Evolutionary conservation across 2,329 filamentous ascomycete species (phyloP), one percentile per base, ranked within the genome.

Genomic region (Ophiostoma pallidulum): DNA sequence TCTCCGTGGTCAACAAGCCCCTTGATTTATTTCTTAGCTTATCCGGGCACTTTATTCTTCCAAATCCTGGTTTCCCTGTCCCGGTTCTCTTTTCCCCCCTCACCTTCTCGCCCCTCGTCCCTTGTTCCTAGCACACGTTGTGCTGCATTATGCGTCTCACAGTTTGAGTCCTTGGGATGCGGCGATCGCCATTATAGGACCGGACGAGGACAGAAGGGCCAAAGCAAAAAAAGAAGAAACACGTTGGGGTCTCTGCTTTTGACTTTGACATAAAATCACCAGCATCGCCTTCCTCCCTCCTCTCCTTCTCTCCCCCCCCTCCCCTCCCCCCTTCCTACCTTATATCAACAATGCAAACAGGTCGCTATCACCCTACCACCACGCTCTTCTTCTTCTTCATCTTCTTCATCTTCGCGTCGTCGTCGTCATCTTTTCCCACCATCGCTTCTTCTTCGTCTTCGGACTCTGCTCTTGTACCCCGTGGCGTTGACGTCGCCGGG

Each of bases 211-310:
- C 28, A 29, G n/a, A n/a, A n/a, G n/a, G n/a, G n/a, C n/a, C n/a
- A n/a, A n/a, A 33, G 13, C 18, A 31, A 36, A 19, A 12, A 41
- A 37, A 24, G n/a, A 14, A 37, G 12, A 48, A 7, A 33, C 6
- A 22, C n/a, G n/a, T n/a, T n/a, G 16, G 36, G 13, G 12, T 24
- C 16, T 31, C 19, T 24, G 3, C 24, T 64, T 60, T 62, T 63
- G 65, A 43, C 41, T 19, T 31, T 67, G 66, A 67, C 63, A 60
- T 60, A 66, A 70, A 63, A 66, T 66, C 37, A 60, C 64, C 19
- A 22, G 8, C 35, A 16, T 18, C 12, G 14, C 20, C n/a, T 12
- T 28, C n/a, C 36, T 9, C 18, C 18, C 26, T 9, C 9, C 18
- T 12, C 12, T 14, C 12, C 10, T 22, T n/a, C 16, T 18, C 14